Conservation (phyloP, 2,329 filamentous ascomycete species). For the Colletotrichum cordylinicola region DNA sequence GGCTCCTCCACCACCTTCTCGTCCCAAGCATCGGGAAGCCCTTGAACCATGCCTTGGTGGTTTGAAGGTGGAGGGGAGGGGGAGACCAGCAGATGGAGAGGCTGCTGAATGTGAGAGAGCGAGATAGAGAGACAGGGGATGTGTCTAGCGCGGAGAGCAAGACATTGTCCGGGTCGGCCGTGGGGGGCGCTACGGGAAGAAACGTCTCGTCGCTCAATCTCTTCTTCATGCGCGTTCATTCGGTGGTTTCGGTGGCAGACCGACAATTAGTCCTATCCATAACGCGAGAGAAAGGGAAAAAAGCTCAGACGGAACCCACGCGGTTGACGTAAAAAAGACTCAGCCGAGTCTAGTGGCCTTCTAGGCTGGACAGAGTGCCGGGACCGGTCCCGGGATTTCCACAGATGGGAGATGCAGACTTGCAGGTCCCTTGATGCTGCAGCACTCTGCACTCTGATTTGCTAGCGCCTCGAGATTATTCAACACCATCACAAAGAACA, state of each 20-base stretch:
- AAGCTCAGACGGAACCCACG: slow-evolving; percentile 12
- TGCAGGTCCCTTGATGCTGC: slow-evolving; percentile 1
- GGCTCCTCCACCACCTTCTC: not conserved
- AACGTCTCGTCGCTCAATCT: slow-evolving; percentile 7
- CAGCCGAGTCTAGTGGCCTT: not conserved
- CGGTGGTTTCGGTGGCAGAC: slow-evolving; percentile 7
- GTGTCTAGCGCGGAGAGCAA: slow-evolving; percentile 8
- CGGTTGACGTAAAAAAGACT: slow-evolving; percentile 21
- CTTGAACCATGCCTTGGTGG: not conserved
- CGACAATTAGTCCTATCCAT: slow-evolving; percentile 15
- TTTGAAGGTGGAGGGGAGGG: not conserved
- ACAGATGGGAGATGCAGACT: not conserved
- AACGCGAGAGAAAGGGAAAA: not conserved
- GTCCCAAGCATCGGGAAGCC: slow-evolving; percentile 3
- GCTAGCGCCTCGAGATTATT: slow-evolving; percentile 7
- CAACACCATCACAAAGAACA: slow-evolving; percentile 17
- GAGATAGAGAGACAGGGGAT: not conserved
- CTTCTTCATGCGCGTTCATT: slow-evolving; percentile 4
- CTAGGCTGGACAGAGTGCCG: slow-evolving; percentile 17
- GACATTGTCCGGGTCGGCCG: slow-evolving; percentile 16
- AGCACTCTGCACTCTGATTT: slow-evolving; percentile 15
- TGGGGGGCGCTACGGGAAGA: slow-evolving; percentile 11
- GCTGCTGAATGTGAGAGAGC: not conserved
- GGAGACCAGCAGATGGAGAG: not conserved
- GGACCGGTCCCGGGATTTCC: slow-evolving; percentile 17